These are phyloP conservation scores for Lactarius psammicola DNA, from an alignment of 768 basidiomycete genomes.

Conservation along the genomic window DNA sequence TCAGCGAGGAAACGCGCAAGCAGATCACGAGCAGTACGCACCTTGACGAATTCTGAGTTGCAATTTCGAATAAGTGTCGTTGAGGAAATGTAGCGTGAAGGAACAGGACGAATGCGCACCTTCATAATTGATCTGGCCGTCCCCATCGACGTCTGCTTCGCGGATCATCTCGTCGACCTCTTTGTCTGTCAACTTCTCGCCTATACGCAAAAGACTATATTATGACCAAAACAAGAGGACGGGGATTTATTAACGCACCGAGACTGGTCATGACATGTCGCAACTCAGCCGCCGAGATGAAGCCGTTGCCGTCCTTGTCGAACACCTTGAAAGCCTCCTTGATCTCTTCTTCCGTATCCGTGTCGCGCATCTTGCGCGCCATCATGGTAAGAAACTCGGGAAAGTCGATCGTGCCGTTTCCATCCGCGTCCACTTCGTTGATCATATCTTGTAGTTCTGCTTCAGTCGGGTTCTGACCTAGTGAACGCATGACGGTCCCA, in stretches of 20 bases:
- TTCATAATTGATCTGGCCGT: conserved; percentile 90
- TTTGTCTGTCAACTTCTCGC: conserved; percentile 81
- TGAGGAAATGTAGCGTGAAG: conserved; percentile 16
- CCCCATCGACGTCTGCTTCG: conserved; percentile 92
- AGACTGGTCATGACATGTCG: conserved; percentile 90
- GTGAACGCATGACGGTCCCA: conserved; percentile 90
- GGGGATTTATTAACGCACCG: conserved; percentile 45
- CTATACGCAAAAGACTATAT: conserved; percentile 36
- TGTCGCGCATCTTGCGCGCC: conserved; percentile 88
- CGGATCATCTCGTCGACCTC: conserved; percentile 98
- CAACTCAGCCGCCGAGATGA: conserved; percentile 82
- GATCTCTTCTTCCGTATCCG: conserved; percentile 92
- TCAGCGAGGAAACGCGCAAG: conserved; percentile 10
- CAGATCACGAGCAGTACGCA: conserved; percentile 32
- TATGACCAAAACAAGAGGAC: conserved; percentile 12
- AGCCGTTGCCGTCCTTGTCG: conserved; percentile 94
- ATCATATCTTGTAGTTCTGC: conserved; percentile 94
- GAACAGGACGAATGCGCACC: conserved; percentile 42
- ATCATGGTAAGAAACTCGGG: conserved; percentile 80
- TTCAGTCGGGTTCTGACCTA: conserved; percentile 91
- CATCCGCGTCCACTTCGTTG: conserved; percentile 89
- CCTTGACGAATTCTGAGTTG: conserved; percentile 71
- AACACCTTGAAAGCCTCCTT: conserved; percentile 96
- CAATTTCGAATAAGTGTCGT: conserved; percentile 8
- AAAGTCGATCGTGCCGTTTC: conserved; percentile 85